A percentile compares a stretch with the other conserved stretches of the same genome.
These are phyloP conservation scores for Geotrichum restrictum DNA, from an alignment of 1,139 yeast genomes.

Conservation along the genomic window DNA sequence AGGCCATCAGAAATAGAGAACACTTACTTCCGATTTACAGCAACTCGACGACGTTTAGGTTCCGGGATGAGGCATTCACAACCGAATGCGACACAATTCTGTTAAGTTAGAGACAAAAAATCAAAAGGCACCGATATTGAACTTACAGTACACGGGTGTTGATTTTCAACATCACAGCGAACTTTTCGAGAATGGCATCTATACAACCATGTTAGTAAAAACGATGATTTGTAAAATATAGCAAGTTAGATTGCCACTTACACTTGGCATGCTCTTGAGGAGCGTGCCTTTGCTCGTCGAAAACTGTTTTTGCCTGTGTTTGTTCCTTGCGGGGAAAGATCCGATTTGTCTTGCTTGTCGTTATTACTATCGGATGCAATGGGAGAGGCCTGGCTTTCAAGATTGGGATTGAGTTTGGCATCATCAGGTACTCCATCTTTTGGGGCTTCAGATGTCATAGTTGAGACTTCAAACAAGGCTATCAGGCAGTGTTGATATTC, in stretches of 20 bases:
- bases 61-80: constrained; percentile 69
- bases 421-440: neutral
- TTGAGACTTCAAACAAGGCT: no score
- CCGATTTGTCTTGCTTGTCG: no score
- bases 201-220: neutral
- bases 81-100: constrained; percentile 69
- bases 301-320: constrained; percentile 27
- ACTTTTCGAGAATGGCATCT: constrained; percentile 67
- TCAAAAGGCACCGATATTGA: no score
- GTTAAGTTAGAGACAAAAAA: neutral
- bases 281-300: constrained; percentile 34
- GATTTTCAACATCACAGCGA: constrained; percentile 64
- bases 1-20: neutral
- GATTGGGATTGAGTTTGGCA: neutral
- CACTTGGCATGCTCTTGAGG: constrained; percentile 38
- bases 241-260: constrained; percentile 24
- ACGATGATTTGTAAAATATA: neutral
- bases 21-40: constrained; percentile 36
- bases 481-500: no score
- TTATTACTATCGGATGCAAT: neutral
- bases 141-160: constrained; percentile 62
- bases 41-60: constrained; percentile 27
- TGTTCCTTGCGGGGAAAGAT: neutral
- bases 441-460: no score
- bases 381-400: neutral